Percentiles rank a stretch among this genome's conserved stretches.
phyloP scores from a whole-genome alignment of 306 rosid genomes.

The Albizia julibrissin region DNA sequence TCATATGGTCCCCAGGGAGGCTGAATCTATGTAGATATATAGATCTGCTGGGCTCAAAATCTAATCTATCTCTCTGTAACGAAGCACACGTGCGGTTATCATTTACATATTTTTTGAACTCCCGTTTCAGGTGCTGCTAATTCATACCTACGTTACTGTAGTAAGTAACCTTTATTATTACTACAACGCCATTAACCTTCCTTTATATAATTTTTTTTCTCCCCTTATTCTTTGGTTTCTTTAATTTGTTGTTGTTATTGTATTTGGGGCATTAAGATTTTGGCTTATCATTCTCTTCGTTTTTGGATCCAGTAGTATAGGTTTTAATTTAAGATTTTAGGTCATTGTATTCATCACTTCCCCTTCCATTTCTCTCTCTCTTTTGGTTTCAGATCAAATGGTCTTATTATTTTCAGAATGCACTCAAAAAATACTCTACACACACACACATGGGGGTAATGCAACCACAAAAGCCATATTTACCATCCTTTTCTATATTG shows the following conservation, averaged over 20 bases:
- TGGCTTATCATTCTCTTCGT: constrained; percentile 2
- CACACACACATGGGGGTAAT: no score
- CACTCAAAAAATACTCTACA: no score
- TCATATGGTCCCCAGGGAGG: constrained; percentile 47
- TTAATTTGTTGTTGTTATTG: not conserved
- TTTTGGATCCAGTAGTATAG: constrained; percentile 15
- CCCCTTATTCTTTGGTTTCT: not conserved
- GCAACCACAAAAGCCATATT: no score
- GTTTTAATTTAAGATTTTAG: constrained; percentile 14
- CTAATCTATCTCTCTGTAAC: constrained; percentile 16
- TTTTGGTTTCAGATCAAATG: no score
- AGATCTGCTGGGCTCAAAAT: constrained; percentile 35
- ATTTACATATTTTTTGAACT: constrained; percentile 30
- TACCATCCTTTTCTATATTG: no score
- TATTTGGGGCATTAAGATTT: not conserved
- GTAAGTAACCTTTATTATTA: constrained; percentile 6
- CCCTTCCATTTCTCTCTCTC: not conserved
- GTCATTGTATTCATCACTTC: not conserved
- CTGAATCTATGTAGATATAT: not conserved
- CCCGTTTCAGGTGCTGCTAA: constrained; percentile 46
- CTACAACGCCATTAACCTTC: constrained; percentile 10
- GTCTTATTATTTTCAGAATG: not conserved
- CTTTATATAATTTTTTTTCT: not conserved
- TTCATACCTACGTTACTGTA: not conserved
- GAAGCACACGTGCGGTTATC: constrained; percentile 62